phyloP scores from a whole-genome alignment of 345 rosid genomes.

The Erodium maritimum region DNA sequence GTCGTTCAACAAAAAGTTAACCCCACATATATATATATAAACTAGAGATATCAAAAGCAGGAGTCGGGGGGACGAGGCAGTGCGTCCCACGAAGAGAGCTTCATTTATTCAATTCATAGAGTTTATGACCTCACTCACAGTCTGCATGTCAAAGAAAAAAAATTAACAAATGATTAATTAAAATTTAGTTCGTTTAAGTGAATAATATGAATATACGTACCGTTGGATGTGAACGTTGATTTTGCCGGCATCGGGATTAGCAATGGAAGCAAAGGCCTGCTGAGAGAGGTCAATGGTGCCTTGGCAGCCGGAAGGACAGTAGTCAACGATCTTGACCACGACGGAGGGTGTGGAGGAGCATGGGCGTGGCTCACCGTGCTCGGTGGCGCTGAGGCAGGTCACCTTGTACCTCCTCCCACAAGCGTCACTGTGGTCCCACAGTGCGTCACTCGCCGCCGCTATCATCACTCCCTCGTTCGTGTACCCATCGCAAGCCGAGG shows the following conservation, averaged over 20 bases:
- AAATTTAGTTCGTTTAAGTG: no score
- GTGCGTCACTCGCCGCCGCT: conserved; percentile 9
- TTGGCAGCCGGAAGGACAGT: neutral
- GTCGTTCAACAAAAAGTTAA: no score
- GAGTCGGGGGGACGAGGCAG: no score
- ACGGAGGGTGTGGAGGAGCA: neutral
- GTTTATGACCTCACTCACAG: no score
- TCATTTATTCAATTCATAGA: no score
- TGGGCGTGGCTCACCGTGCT: conserved; percentile 3
- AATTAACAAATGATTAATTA: no score
- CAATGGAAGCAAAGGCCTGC: conserved; percentile 8
- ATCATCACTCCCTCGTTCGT: conserved; percentile 4
- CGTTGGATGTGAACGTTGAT: conserved; percentile 4
- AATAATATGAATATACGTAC: conserved; percentile 2
- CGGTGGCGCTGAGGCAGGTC: neutral
- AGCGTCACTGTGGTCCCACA: conserved; percentile 1
- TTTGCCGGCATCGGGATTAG: neutral
- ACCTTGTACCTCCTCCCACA: conserved; percentile 4
- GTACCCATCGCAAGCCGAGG: conserved; percentile 4
- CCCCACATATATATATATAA: no score
- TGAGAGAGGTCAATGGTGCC: conserved; percentile 11
- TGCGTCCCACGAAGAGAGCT: no score
- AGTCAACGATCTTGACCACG: conserved; percentile 8
- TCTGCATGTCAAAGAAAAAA: no score
- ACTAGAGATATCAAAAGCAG: no score